Evolutionary conservation across 2,329 filamentous ascomycete species (phyloP).

Genomic region (Byssoonygena ceratinophila): DNA sequence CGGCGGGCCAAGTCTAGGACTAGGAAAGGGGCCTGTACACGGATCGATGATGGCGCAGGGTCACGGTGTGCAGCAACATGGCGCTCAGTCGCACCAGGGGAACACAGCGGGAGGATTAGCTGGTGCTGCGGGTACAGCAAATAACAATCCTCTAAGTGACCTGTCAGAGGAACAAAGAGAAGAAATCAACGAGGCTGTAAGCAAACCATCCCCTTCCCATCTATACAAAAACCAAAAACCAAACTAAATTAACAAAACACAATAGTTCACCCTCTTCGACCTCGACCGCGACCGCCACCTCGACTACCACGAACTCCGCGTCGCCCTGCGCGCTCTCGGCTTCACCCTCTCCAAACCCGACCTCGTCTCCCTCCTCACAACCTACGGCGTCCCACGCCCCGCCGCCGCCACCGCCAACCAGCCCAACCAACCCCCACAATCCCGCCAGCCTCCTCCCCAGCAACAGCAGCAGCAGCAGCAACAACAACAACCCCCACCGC

Average conservation of each 20-base stretch:
- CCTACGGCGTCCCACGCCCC: constrained; percentile 56
- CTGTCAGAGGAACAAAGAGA: constrained; percentile 82
- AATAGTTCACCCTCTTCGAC: constrained; percentile 92
- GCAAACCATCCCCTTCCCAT: constrained; percentile 16
- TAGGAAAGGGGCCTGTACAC: constrained; percentile 23
- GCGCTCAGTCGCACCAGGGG: constrained; percentile 33
- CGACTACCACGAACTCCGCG: constrained; percentile 96
- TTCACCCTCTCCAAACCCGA: constrained; percentile 84
- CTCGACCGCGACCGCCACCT: constrained; percentile 89
- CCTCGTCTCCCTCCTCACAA: constrained; percentile 67
- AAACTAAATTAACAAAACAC: not conserved
- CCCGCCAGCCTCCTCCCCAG: constrained; percentile 31
- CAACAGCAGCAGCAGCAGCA: constrained; percentile 23
- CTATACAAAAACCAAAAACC: not conserved
- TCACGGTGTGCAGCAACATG: constrained; percentile 30
- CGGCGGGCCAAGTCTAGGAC: constrained; percentile 7
- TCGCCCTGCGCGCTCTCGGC: constrained; percentile 87
- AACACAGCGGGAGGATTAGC: constrained; percentile 19
- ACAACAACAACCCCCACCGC: constrained; percentile 38
- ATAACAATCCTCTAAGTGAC: constrained; percentile 42
- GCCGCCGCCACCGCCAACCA: constrained; percentile 40
- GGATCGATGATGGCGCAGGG: constrained; percentile 9
- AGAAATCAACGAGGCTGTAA: constrained; percentile 86
- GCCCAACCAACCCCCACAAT: constrained; percentile 17
- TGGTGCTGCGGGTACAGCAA: constrained; percentile 34